Base-by-base conservation (phyloP, 2,329 filamentous ascomycete genomes). In the Fusarium graminum region DNA sequence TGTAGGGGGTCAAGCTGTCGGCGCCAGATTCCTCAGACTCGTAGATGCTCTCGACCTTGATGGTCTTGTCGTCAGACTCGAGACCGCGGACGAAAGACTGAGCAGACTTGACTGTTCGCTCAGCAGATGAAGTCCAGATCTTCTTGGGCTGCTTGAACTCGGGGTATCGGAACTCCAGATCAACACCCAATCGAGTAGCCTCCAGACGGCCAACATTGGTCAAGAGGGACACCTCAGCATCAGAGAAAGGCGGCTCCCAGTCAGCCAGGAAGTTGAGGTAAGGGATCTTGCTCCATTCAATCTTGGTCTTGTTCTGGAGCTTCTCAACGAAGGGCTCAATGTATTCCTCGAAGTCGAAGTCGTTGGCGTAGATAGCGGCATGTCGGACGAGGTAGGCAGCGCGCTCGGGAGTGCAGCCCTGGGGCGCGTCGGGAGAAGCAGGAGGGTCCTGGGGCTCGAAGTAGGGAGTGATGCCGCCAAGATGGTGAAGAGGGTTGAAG, bases 41-140 rank as follows among this genome's bases (percentile, higher is more conserved):
- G 63, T 83, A 83, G 50, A 90, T 78, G 65, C 80, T 79, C 42
- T 87, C 81, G 9, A 88, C 79, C 44, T 84, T 77, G 60, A 88
- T 88, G 49, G 79, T 78, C 60, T 84, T 81, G 65, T 83, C 84
- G 42, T 82, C 81, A 6, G 78, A 75, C 65, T 87, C 83, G 11
- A 88, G 78, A 0, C 86, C 87, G 5, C 83, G 80, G 26, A 88
- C 85, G 16, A 90, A 82, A 0, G 84, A 82, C 68, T 85, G 77
- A 0, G 88, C 86, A 10, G 84, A 87, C 74, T 86, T 82, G 41
- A 81, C 79, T 0, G 88, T 90, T 17, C 88, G 78, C 74, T 89
- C 87, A 0, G 88, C 87, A 0, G 86, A 88, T 8, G 85, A 88
- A 3, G 87, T 82, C 87, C 87, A 90, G 3, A 90, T 80, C 46